These are phyloP conservation scores for Tolypocladium tropicale DNA, from an alignment of 2,329 filamentous ascomycete species.

Conservation along the genomic window DNA sequence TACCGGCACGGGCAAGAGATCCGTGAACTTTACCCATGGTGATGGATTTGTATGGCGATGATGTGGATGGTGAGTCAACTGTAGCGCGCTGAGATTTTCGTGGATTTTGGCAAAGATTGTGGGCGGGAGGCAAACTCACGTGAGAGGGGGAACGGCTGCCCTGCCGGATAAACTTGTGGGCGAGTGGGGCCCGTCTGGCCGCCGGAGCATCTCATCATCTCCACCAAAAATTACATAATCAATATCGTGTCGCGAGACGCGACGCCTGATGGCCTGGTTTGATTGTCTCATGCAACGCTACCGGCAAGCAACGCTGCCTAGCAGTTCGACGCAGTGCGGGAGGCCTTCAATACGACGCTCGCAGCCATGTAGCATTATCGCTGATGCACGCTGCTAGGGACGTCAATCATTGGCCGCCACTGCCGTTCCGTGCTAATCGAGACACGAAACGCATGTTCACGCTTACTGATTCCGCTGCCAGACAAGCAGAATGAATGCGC, in stretches of 20 bases:
- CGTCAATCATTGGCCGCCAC: no score
- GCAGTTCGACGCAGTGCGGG: no score
- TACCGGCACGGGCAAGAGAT: constrained; percentile 77
- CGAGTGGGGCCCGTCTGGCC: not conserved
- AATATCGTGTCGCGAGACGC: not conserved
- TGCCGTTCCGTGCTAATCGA: no score
- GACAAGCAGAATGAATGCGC: no score
- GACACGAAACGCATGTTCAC: no score
- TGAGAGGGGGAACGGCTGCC: constrained; percentile 21
- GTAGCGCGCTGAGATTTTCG: constrained; percentile 20
- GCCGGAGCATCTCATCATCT: not conserved
- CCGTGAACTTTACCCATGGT: constrained; percentile 91
- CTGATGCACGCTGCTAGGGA: no score
- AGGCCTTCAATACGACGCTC: no score
- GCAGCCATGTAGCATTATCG: no score
- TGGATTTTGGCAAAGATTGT: constrained; percentile 28
- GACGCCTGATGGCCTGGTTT: not conserved
- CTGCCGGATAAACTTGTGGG: constrained; percentile 20
- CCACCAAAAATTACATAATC: not conserved
- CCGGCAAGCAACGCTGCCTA: no score
- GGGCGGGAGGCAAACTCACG: constrained; percentile 25
- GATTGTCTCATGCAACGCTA: not conserved
- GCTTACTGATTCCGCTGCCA: no score
- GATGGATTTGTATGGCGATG: constrained; percentile 28
- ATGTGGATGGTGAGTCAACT: constrained; percentile 22